Evolutionary conservation across 495 filamentous ascomycete genomes (phyloP).

Genomic region (Neurospora sp.): DNA sequence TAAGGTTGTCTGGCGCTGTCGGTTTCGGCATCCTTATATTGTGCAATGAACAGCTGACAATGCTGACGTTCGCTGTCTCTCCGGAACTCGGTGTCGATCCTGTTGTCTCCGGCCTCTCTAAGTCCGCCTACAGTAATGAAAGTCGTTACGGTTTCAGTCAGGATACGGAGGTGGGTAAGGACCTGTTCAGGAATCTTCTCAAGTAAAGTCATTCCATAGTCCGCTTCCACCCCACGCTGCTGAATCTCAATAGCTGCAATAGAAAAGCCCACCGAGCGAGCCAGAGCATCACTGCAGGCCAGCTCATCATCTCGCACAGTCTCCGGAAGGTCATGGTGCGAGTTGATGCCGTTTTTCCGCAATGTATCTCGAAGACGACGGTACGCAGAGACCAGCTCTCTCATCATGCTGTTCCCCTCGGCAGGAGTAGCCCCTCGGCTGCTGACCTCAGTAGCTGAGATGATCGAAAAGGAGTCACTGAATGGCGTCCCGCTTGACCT

Average conservation of each 20-base stretch:
- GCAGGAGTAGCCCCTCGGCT: conserved; percentile 13
- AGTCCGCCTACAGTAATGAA: conserved; percentile 72
- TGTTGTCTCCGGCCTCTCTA: conserved; percentile 47
- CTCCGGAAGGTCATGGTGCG: conserved; percentile 22
- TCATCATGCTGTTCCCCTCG: conserved; percentile 37
- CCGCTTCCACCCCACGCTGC: conserved; percentile 74
- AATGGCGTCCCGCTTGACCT: conserved; percentile 21
- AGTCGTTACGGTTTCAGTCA: conserved; percentile 78
- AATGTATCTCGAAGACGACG: conserved; percentile 71
- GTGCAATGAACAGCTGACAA: conserved; percentile 59
- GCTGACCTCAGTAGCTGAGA: conserved; percentile 11
- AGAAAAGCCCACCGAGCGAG: conserved; percentile 70
- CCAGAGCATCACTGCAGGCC: conserved; percentile 56
- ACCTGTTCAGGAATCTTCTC: conserved; percentile 74
- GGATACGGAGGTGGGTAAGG: conserved; percentile 79
- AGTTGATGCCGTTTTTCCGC: conserved; percentile 53
- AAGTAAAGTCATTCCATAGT: conserved; percentile 65
- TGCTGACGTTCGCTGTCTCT: conserved; percentile 63
- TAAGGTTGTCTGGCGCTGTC: conserved; percentile 20
- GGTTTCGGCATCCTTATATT: conserved; percentile 34
- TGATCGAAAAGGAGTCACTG: conserved; percentile 20
- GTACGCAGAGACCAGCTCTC: conserved; percentile 75
- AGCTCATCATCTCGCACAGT: conserved; percentile 28
- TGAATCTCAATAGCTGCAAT: conserved; percentile 87
- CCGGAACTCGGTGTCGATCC: conserved; percentile 56